Evolutionary conservation across 345 rosid species (phyloP), one percentile per base, ranked within the genome.

Genomic region (Eucalyptus regnans): DNA sequence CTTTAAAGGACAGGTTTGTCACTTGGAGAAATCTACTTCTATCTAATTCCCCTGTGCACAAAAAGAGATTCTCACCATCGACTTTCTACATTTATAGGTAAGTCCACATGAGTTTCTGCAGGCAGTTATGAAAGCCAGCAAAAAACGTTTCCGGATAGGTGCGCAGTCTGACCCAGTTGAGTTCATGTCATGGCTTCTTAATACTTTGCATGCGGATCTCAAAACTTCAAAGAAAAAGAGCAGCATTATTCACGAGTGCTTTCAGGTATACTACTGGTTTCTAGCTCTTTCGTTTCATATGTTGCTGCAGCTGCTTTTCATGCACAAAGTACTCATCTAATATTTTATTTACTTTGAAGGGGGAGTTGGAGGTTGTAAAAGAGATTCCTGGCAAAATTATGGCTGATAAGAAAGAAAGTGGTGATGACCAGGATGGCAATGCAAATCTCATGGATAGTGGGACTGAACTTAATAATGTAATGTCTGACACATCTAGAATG

Each of bases 51-150:
- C 43, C 7, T 44, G n/a, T 88, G 88, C 85, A 71, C 62, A 81
- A 33, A 88, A 33, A 5, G 15, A 49, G 83, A 50, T 44, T 51
- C 43, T 91, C 43, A 51, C 86, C 66, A 71, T 64, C 68, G 22
- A 52, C 49, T 46, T 87, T 88, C 87, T 88, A 54, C 50, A 18
- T 91, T 62, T 91, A 88, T 95, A 98, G 99, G 99, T 97, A 87
- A 98, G 99, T 88, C 99, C 99, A 29, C 99, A 98, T 90, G 99
- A 98, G 90, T 98, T 98, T 93, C 95, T 98, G 88, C 99, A 98
- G 92, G 98, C 99, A 87, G 98, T 98, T 87, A 98, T 96, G 99
- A 96, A 97, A 94, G 96, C 95, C 51, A 98, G 99, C 88, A 95
- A 95, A 90, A 98, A 98, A 89, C 90, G 94, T 54, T 98, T 97